phyloP scores from a whole-genome alignment of 768 basidiomycete species.

The Tricholoma furcatifolium region DNA sequence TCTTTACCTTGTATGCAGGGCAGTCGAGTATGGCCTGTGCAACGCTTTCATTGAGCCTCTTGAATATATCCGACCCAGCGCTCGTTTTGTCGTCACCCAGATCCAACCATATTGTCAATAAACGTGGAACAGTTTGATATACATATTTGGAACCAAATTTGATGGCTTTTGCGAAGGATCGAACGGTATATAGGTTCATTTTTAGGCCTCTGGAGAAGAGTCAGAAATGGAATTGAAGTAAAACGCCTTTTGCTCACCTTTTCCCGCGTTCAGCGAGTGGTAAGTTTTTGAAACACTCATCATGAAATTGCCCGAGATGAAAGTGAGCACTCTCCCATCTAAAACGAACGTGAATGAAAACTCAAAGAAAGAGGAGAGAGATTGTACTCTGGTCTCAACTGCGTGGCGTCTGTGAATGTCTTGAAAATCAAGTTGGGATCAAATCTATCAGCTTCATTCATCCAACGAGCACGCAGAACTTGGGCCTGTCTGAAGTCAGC shows the following conservation, averaged over 20 bases:
- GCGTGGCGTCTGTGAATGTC: constrained; percentile 52
- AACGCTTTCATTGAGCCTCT: constrained; percentile 57
- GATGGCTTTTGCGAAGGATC: constrained; percentile 69
- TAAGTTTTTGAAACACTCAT: constrained; percentile 68
- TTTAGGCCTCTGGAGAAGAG: constrained; percentile 45
- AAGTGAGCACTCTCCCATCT: constrained; percentile 88
- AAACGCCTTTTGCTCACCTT: constrained; percentile 34
- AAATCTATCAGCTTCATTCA: constrained; percentile 85
- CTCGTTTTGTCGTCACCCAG: constrained; percentile 59
- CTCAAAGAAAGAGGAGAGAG: not conserved
- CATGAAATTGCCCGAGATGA: constrained; percentile 86
- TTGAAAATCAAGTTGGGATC: constrained; percentile 61
- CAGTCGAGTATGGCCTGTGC: constrained; percentile 54
- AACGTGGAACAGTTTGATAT: constrained; percentile 91
- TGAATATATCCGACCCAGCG: constrained; percentile 38
- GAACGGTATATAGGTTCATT: constrained; percentile 67
- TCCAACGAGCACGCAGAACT: constrained; percentile 86
- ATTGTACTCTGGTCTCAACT: constrained; percentile 49
- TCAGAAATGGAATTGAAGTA: not conserved
- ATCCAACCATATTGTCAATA: constrained; percentile 94
- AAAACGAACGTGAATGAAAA: constrained; percentile 6
- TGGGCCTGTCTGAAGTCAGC: constrained; percentile 50
- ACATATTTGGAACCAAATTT: constrained; percentile 89
- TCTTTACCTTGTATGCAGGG: constrained; percentile 75
- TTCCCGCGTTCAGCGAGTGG: constrained; percentile 37